A percentile compares a stretch with the other conserved stretches of the same genome.
Conservation (phyloP, 2,329 filamentous ascomycete species). For the Cordyceps cicadae region DNA sequence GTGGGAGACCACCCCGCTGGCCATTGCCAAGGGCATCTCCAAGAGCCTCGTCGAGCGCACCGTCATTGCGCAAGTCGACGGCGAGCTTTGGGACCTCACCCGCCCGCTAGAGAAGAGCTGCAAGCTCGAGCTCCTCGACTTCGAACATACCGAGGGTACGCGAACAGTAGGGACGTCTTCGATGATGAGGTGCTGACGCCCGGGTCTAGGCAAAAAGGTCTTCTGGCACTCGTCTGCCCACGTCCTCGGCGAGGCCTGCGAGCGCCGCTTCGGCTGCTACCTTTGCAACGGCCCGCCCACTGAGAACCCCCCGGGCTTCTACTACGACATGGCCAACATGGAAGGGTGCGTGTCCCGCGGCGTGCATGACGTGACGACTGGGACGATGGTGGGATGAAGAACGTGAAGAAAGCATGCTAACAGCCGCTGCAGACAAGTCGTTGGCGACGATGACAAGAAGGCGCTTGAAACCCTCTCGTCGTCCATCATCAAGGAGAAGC, state of each 20-base stretch:
- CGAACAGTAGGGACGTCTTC: background rate
- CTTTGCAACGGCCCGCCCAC: slow-evolving; percentile 91
- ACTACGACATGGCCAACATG: slow-evolving; percentile 82
- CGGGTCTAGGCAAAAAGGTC: slow-evolving; percentile 64
- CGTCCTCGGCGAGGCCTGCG: slow-evolving; percentile 88
- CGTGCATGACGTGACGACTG: too few species aligned
- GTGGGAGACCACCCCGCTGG: slow-evolving; percentile 83
- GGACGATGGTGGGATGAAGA: background rate
- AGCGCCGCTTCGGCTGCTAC: slow-evolving; percentile 82
- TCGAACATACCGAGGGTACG: slow-evolving; percentile 45
- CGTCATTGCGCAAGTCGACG: slow-evolving; percentile 79
- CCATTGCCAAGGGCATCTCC: slow-evolving; percentile 69
- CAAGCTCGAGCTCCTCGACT: slow-evolving; percentile 75
- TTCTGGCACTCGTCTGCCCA: slow-evolving; percentile 98
- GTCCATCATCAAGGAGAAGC: slow-evolving; percentile 91
- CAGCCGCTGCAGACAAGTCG: slow-evolving; percentile 49
- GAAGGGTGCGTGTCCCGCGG: slow-evolving; percentile 25
- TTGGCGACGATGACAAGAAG: slow-evolving; percentile 76
- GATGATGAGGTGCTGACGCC: background rate
- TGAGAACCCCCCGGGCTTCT: slow-evolving; percentile 70
- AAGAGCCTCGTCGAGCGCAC: slow-evolving; percentile 80
- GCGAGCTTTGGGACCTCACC: slow-evolving; percentile 84
- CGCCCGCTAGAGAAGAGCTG: slow-evolving; percentile 83
- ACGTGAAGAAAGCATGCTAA: slow-evolving; percentile 15
- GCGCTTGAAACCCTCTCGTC: slow-evolving; percentile 71